Evolutionary conservation across 164 flowering plant species (phyloP), one percentile per base, ranked within the genome.

Genomic region (Pachysandra terminalis): DNA sequence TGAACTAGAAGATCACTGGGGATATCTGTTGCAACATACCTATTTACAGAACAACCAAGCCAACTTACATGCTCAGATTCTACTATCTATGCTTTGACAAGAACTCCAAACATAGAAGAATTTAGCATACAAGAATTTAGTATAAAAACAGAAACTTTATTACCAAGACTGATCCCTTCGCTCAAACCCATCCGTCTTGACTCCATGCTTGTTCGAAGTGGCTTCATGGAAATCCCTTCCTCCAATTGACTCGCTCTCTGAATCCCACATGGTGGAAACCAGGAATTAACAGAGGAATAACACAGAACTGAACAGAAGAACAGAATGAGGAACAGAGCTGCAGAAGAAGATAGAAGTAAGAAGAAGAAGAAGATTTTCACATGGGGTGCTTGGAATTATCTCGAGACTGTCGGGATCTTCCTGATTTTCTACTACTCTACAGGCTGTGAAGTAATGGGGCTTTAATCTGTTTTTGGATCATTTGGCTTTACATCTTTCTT

Each of bases 1-100:
- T 82, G 91, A 68, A 95, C 93, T 2, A 88, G 76, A 35, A 90
- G 68, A 64, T 95, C 99, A 77, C 99, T 95, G 19, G 97, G 97
- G 59, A 95, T 81, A 76, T 92, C 99, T 64, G 96, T 82, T 26
- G 88, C 85, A 41, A 92, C 97, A 78, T 73, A 82, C 99, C 99
- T 94, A 65, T 52, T 66, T 49, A 59, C 37, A 63, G 48, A 24
- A 41, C 24, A 75, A 65, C n/a, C 32, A 64, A 56, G 8, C n/a
- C 19, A 56, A 57, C 24, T 49, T n/a, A 56, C 57, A 22, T 21
- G 32, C 60, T 19, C 32, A 55, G 17, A 12, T 40, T 40, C 45
- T 40, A 10, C 45, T 40, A 40, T 40, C 10, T 40, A 40, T 40
- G 5, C 45, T 40, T 5, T 10, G 10, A 40, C 45, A 40, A 5